phyloP scores from a whole-genome alignment of 2,329 filamentous ascomycete genomes.

The Talaromyces marneffei region DNA sequence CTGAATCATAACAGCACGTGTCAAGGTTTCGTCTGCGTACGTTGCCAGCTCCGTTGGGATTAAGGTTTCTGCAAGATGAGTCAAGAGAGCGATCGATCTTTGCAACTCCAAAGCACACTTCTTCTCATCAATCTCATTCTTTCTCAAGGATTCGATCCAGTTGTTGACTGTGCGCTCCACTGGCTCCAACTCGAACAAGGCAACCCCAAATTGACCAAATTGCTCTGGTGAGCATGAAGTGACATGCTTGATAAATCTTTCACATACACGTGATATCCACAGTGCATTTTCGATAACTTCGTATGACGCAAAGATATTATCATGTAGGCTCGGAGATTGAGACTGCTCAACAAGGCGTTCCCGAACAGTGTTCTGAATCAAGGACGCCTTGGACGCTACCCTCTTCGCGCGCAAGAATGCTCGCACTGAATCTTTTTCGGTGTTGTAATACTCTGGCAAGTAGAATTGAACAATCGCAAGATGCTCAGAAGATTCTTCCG shows the following conservation, averaged over 20 bases:
- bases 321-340: conserved; percentile 59
- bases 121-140: conserved; percentile 78
- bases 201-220: conserved; percentile 72
- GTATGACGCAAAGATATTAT: conserved; percentile 72
- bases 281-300: conserved; percentile 80
- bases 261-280: conserved; percentile 76
- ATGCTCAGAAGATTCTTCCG: conserved; percentile 82
- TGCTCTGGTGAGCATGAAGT: conserved; percentile 69
- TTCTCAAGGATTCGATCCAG: conserved; percentile 78
- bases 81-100: conserved; percentile 76
- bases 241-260: conserved; percentile 76
- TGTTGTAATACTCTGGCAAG: conserved; percentile 74
- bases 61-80: conserved; percentile 78
- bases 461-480: conserved; percentile 84
- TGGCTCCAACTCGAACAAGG: conserved; percentile 80
- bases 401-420: conserved; percentile 83
- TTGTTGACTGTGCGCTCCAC: conserved; percentile 83
- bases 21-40: conserved; percentile 73
- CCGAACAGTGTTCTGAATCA: conserved; percentile 71
- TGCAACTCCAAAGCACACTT: conserved; percentile 76
- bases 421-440: conserved; percentile 78
- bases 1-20: conserved; percentile 70
- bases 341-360: conserved; percentile 67
- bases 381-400: conserved; percentile 77
- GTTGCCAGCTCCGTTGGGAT: conserved; percentile 63